These are phyloP conservation scores for Phytophthora crassamura DNA, from an alignment of 352 stramenopile species.

Conservation along the genomic window DNA sequence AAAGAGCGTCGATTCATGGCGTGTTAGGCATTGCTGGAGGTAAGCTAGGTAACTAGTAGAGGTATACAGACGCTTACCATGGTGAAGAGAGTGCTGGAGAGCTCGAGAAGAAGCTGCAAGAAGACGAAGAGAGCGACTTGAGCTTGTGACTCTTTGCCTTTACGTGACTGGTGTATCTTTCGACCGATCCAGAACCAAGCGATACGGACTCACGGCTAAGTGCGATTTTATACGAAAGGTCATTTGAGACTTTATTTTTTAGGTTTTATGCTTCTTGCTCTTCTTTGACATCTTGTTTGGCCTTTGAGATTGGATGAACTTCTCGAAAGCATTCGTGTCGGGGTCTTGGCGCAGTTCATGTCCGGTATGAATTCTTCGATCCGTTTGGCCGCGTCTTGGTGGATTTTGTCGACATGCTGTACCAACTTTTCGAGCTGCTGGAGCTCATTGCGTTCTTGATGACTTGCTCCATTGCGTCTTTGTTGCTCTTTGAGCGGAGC, in stretches of 20 bases:
- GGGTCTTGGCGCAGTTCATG: conserved; percentile 34
- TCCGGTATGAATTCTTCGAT: conserved; percentile 28
- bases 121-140: conserved; percentile 1
- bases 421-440: conserved; percentile 21
- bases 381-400: conserved; percentile 4
- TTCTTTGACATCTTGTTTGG: conserved; percentile 8
- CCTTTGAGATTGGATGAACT: conserved; percentile 17
- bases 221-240: conserved; percentile 23
- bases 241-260: conserved; percentile 6
- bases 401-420: neutral
- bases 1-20: neutral
- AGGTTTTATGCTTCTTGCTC: conserved; percentile 2
- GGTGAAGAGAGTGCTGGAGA: conserved; percentile 7
- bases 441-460: conserved; percentile 14
- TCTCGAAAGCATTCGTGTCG: conserved; percentile 28
- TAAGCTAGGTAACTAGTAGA: too few species aligned
- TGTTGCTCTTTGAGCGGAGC: conserved; percentile 18
- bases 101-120: neutral
- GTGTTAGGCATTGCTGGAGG: conserved; percentile 5
- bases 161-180: conserved; percentile 32
- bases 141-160: conserved; percentile 10
- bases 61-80: conserved; percentile 26
- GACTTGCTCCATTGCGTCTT: conserved; percentile 13
- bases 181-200: conserved; percentile 36
- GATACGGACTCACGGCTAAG: conserved; percentile 22